phyloP scores from a whole-genome alignment of 2,329 filamentous ascomycete species.

The Dothistroma pini region DNA sequence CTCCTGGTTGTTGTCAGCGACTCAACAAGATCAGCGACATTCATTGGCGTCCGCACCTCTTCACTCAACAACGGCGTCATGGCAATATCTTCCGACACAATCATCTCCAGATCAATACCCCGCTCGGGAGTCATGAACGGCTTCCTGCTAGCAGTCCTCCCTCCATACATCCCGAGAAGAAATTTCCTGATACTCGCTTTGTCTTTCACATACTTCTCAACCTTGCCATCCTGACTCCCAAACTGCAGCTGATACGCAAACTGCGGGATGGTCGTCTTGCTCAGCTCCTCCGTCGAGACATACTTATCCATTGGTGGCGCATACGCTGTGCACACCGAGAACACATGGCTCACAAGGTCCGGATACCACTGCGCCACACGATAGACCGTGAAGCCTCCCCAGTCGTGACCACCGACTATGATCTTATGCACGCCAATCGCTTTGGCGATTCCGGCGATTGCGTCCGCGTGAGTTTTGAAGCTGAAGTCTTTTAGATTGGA shows the following conservation, averaged over 20 bases:
- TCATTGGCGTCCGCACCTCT: conserved; percentile 43
- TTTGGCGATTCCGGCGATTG: conserved; percentile 68
- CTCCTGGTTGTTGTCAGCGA: conserved; percentile 45
- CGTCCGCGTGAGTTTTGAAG: conserved; percentile 67
- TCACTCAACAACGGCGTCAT: conserved; percentile 58
- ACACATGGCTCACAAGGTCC: conserved; percentile 67
- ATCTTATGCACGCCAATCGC: conserved; percentile 57
- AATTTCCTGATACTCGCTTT: conserved; percentile 64
- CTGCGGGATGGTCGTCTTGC: conserved; percentile 58
- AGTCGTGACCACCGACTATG: conserved; percentile 88
- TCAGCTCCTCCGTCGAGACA: conserved; percentile 57
- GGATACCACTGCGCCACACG: conserved; percentile 71
- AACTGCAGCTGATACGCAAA: conserved; percentile 86
- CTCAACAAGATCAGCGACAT: not conserved
- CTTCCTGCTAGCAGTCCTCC: conserved; percentile 54
- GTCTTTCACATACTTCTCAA: conserved; percentile 53
- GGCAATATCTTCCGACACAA: conserved; percentile 45
- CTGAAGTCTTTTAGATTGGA: conserved; percentile 57
- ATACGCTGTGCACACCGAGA: conserved; percentile 76
- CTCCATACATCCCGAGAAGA: conserved; percentile 69
- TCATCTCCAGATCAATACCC: conserved; percentile 62
- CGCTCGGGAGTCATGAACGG: conserved; percentile 55
- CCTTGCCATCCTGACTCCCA: conserved; percentile 36
- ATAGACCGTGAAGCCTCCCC: conserved; percentile 77
- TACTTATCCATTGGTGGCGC: conserved; percentile 51